A percentile compares a stretch with the other conserved stretches of the same genome.
These are phyloP conservation scores for Simmondsia chinensis DNA, from an alignment of 148 eudicot genomes.

Conservation along the genomic window DNA sequence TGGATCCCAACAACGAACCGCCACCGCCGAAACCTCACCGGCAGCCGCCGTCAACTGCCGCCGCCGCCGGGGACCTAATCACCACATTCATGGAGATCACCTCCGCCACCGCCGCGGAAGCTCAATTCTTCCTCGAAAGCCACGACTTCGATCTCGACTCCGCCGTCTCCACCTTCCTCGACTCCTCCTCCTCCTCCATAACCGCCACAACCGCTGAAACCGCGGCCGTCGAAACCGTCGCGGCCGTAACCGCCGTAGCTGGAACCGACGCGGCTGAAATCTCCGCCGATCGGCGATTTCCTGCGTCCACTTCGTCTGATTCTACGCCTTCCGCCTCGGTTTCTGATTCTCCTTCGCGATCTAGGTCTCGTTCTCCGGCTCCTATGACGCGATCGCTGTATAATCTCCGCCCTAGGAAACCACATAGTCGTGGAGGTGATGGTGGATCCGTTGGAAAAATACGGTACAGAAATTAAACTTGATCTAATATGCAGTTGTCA, in stretches of 20 bases:
- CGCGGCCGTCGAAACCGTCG: slow-evolving; percentile 1
- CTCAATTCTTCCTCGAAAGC: slow-evolving; percentile 62
- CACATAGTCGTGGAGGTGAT: background rate
- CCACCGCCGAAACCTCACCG: too few species aligned
- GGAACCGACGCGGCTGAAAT: too few species aligned
- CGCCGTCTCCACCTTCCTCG: slow-evolving; percentile 76
- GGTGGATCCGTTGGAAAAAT: slow-evolving; percentile 1
- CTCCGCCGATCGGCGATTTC: slow-evolving; percentile 6
- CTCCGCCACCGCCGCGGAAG: slow-evolving; percentile 40
- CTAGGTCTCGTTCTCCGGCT: slow-evolving; percentile 42
- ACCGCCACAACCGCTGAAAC: slow-evolving; percentile 4
- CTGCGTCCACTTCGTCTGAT: slow-evolving; percentile 1
- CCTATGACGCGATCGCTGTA: slow-evolving; percentile 20
- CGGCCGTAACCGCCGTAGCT: too few species aligned
- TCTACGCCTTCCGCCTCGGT: slow-evolving; percentile 10
- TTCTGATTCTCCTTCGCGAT: slow-evolving; percentile 36
- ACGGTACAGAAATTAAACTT: too few species aligned
- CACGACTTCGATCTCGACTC: slow-evolving; percentile 70
- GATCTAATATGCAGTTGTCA: too few species aligned
- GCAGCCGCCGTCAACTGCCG: too few species aligned
- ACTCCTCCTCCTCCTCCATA: slow-evolving; percentile 25
- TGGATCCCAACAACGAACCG: too few species aligned
- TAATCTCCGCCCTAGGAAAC: slow-evolving; percentile 31
- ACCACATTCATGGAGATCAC: slow-evolving; percentile 55
- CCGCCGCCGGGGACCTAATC: too few species aligned